These are phyloP conservation scores for Pichia sp. DNA, from an alignment of 1,139 yeast genomes.

Conservation along the genomic window DNA sequence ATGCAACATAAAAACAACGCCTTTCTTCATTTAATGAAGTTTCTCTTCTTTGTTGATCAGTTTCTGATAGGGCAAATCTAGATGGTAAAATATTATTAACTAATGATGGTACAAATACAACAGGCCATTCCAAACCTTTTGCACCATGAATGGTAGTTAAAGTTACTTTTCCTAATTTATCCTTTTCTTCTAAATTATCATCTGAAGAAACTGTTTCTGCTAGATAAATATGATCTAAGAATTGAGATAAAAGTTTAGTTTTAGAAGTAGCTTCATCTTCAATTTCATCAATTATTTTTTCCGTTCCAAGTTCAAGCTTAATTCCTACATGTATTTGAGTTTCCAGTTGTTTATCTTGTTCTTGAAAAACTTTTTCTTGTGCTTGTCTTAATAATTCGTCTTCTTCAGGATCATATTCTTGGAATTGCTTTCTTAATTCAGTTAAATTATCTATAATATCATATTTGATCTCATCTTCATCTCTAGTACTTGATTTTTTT, in stretches of 20 bases:
- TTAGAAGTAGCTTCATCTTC: conserved; percentile 17
- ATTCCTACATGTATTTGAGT: too few species aligned
- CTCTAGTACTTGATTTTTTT: conserved; percentile 20
- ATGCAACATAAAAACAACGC: conserved; percentile 79
- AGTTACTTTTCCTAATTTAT: conserved; percentile 28
- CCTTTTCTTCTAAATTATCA: conserved; percentile 1
- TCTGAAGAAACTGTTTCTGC: conserved; percentile 27
- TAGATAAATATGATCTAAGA: conserved; percentile 58
- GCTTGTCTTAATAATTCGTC: conserved; percentile 21
- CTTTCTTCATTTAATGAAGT: conserved; percentile 58
- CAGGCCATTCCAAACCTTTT: conserved; percentile 93
- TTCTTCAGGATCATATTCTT: conserved; percentile 24
- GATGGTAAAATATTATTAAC: conserved; percentile 42
- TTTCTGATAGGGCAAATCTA: conserved; percentile 21
- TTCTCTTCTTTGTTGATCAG: conserved; percentile 18
- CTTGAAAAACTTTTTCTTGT: conserved; percentile 14
- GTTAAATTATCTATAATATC: conserved; percentile 26
- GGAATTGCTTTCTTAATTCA: conserved; percentile 26
- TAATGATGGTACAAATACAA: conserved; percentile 74
- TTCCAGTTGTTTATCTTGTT: conserved; percentile 7
- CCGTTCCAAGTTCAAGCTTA: not conserved
- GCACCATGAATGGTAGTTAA: conserved; percentile 78
- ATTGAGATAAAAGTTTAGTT: conserved; percentile 38
- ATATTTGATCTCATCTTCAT: conserved; percentile 20
- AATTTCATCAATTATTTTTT: not conserved